These are phyloP conservation scores for Arthrobotrys sinensis DNA, from an alignment of 2,329 filamentous ascomycete species.

Conservation along the genomic window DNA sequence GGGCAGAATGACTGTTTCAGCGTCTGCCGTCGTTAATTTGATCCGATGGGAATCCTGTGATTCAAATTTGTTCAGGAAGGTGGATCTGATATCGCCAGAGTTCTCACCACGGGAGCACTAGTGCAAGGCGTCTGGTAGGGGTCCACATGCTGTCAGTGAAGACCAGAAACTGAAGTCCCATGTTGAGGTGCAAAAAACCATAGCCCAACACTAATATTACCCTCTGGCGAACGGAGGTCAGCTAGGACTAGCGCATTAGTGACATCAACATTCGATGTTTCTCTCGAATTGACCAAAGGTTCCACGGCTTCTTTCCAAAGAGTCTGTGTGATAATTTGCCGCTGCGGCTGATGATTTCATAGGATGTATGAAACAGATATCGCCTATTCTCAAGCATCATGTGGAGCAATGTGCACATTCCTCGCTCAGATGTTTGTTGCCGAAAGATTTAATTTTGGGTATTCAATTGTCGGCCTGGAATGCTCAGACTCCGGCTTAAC, in stretches of 20 bases:
- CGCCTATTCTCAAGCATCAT: conserved; percentile 29
- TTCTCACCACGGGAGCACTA: neutral
- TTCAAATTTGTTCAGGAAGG: conserved; percentile 33
- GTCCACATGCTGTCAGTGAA: conserved; percentile 6
- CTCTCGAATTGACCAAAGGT: neutral
- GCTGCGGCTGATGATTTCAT: conserved; percentile 51
- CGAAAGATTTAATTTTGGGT: conserved; percentile 33
- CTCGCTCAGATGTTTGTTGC: conserved; percentile 22
- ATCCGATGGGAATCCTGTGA: conserved; percentile 28
- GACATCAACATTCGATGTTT: neutral
- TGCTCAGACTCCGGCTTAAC: conserved; percentile 20
- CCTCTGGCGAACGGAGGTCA: conserved; percentile 2
- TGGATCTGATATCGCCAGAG: conserved; percentile 28
- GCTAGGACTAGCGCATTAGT: neutral
- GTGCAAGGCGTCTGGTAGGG: neutral
- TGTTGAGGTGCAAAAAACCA: neutral
- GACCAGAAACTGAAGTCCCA: neutral
- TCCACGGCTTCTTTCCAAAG: conserved; percentile 4
- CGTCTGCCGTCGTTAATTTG: conserved; percentile 29
- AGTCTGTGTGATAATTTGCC: conserved; percentile 38
- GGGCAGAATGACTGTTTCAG: conserved; percentile 23
- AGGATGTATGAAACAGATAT: conserved; percentile 24
- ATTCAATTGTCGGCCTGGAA: conserved; percentile 27
- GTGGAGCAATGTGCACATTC: conserved; percentile 24
- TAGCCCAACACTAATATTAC: neutral